Evolutionary conservation across 2,329 filamentous ascomycete species (phyloP).

Genomic region (Gnomoniopsis smithogilvyi): DNA sequence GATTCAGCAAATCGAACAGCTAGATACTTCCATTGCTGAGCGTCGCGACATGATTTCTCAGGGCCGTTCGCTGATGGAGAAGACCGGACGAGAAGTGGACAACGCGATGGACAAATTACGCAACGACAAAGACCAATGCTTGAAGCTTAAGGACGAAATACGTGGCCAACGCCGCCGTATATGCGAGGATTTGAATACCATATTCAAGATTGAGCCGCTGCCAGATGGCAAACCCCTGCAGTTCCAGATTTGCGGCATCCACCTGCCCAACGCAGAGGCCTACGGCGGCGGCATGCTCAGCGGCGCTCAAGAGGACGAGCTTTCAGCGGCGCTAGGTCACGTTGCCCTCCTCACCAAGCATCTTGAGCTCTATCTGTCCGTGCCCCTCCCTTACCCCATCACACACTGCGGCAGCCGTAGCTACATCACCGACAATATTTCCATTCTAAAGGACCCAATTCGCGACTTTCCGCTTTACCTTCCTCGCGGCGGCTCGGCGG

Average conservation of each 20-base stretch:
- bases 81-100: slow-evolving; percentile 57
- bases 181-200: slow-evolving; percentile 73
- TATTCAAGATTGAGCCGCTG: slow-evolving; percentile 75
- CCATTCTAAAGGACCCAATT: slow-evolving; percentile 50
- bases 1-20: slow-evolving; percentile 61
- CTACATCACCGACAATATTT: slow-evolving; percentile 73
- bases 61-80: slow-evolving; percentile 58
- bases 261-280: slow-evolving; percentile 71
- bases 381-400: slow-evolving; percentile 78
- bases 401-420: slow-evolving; percentile 70
- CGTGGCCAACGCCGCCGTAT: slow-evolving; percentile 84
- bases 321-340: slow-evolving; percentile 79
- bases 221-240: slow-evolving; percentile 59
- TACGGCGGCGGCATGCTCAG: slow-evolving; percentile 54
- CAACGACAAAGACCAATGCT: slow-evolving; percentile 52
- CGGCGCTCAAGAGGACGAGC: slow-evolving; percentile 59
- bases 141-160: slow-evolving; percentile 61
- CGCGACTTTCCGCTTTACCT: slow-evolving; percentile 79
- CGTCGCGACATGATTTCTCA: slow-evolving; percentile 65
- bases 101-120: slow-evolving; percentile 58
- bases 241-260: slow-evolving; percentile 78
- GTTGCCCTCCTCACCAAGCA: slow-evolving; percentile 72
- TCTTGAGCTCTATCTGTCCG: slow-evolving; percentile 77
- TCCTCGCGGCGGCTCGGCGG: slow-evolving; percentile 55
- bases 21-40: slow-evolving; percentile 62